A percentile compares a stretch with the other conserved stretches of the same genome.
Evolutionary conservation across 306 rosid genomes (phyloP).

Genomic region (Sesbania bispinosa): DNA sequence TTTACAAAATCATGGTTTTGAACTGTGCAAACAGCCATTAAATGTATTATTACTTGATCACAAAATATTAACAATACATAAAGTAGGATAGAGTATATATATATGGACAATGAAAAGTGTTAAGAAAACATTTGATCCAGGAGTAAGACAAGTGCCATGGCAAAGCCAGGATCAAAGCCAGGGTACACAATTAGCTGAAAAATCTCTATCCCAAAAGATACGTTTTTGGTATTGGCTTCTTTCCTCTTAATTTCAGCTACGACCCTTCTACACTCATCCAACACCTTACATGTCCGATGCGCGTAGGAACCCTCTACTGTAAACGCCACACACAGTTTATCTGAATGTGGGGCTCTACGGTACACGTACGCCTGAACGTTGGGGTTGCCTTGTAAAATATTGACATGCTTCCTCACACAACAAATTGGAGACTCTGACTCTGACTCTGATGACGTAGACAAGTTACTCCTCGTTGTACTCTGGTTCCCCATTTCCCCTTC

Average conservation of each 20-base stretch:
- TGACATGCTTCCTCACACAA: constrained; percentile 51
- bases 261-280: constrained; percentile 48
- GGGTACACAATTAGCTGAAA: constrained; percentile 68
- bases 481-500: constrained; percentile 51
- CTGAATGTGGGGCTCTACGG: constrained; percentile 21
- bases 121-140: constrained; percentile 75
- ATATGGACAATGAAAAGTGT: background rate
- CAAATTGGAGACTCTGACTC: constrained; percentile 37
- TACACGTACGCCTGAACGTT: constrained; percentile 46
- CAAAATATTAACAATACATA: constrained; percentile 6
- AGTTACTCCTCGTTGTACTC: background rate
- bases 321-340: constrained; percentile 37
- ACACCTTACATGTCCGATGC: constrained; percentile 59
- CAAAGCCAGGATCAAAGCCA: constrained; percentile 58
- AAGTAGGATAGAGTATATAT: background rate
- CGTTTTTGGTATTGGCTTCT: constrained; percentile 46
- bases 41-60: background rate
- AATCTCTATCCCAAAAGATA: constrained; percentile 69
- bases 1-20: no score
- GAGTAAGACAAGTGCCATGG: constrained; percentile 73
- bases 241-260: constrained; percentile 78
- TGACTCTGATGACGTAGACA: constrained; percentile 11
- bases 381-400: constrained; percentile 37
- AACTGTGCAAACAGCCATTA: no score
- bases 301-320: constrained; percentile 63